Evolutionary conservation across 352 stramenopile genomes (phyloP), one percentile per base, ranked within the genome.

Genomic region (Phytophthora nicotianae): DNA sequence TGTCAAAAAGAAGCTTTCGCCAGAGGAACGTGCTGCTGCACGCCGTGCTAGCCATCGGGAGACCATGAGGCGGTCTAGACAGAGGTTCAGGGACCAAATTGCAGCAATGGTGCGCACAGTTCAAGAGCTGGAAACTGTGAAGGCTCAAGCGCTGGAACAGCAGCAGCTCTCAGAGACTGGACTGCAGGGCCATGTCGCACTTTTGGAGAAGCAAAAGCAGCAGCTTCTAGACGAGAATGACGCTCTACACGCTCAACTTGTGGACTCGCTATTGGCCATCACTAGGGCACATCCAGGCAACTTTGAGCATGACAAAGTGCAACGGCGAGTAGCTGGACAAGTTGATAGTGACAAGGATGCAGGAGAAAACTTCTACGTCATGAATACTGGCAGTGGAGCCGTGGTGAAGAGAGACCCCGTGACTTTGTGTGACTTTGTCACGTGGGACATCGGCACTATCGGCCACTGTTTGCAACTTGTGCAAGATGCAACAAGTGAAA

Each of bases 381-480:
- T 63, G 40, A 55, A 46, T 17, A 58, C 33, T 21, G 41, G 19
- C 3, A 60, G 38, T 23, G 52, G 16, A 0, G 7, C 16, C 0
- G 23, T 62, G 27, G 52, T 40, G 26, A 57, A 59, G 48, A 61
- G 38, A 40, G 65, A 73, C 21, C 47, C 58, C 19, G 53, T 73
- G 23, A 76, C 68, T n/a, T 51, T 76, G 27, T 76, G 68, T 42
- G 68, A 76, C 51, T 73, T 76, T 56, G 64, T 76, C 38, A 73
- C 63, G 26, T 76, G 68, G 68, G 68, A 76, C 16, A 50, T 65
- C 5, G 32, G 53, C 17, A 76, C 68, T 7, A 37, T 76, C 13
- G 58, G 63, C 9, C 64, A 73, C 26, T 76, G 68, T 29, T 52
- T 76, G 53, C 58, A 71, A 29, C 64, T 76, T 20, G 68, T 73